A percentile compares a stretch with the other conserved stretches of the same genome.
phyloP scores from a whole-genome alignment of 2,329 filamentous ascomycete species.

The Neocatenulostroma microsporum region DNA sequence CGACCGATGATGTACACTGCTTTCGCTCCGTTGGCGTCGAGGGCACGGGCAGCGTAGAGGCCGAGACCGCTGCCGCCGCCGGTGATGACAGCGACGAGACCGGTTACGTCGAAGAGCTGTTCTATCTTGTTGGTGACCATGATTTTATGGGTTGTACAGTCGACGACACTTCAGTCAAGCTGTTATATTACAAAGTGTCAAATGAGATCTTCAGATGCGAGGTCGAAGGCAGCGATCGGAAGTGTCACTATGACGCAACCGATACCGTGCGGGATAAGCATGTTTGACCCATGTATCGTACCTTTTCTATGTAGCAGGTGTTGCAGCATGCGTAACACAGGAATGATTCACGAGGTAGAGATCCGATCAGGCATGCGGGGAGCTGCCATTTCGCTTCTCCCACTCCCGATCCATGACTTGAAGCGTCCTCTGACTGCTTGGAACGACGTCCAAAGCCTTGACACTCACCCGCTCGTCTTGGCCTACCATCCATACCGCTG shows the following conservation, averaged over 20 bases:
- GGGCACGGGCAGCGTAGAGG: slow-evolving; percentile 37
- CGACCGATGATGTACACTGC: slow-evolving; percentile 50
- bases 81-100: slow-evolving; percentile 46
- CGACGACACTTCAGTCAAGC: too few relatives aligned
- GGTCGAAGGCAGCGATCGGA: too few relatives aligned
- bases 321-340: too few relatives aligned
- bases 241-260: too few relatives aligned
- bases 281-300: too few relatives aligned
- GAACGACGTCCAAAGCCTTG: slow-evolving; percentile 43
- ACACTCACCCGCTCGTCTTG: slow-evolving; percentile 36
- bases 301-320: too few relatives aligned
- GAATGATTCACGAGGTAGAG: too few relatives aligned
- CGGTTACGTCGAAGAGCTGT: slow-evolving; percentile 44
- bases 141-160: too few relatives aligned
- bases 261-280: too few relatives aligned
- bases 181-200: too few relatives aligned
- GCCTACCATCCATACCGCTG: slow-evolving; percentile 38
- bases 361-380: too few relatives aligned
- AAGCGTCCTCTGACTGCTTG: slow-evolving; percentile 35
- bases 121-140: slow-evolving; percentile 12
- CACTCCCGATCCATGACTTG: slow-evolving; percentile 32
- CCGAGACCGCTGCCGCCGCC: slow-evolving; percentile 48
- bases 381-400: slow-evolving; percentile 23
- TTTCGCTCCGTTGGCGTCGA: slow-evolving; percentile 41
- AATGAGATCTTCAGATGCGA: too few relatives aligned